Base-by-base conservation (phyloP, 2,329 filamentous ascomycete species). In the Exophiala bonariae region DNA sequence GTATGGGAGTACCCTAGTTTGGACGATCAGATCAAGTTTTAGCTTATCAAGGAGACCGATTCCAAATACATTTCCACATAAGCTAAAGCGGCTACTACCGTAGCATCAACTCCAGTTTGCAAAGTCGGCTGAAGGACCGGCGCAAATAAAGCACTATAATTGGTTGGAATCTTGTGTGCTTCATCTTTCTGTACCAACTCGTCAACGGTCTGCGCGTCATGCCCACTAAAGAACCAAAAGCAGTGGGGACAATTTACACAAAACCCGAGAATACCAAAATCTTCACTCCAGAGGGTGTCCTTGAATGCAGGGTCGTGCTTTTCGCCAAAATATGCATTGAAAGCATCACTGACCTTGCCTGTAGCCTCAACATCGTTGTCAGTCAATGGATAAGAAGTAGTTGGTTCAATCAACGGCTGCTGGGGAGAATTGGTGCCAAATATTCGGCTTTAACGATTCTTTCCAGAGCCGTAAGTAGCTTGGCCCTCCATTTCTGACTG, bases 81-180 rank as follows among this genome's bases (percentile, higher is more conserved):
- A 0, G 63, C 75, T 65, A 81, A 65, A 7, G 76, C 76, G 18
- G 69, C 73, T 23, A 75, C 59, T 40, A 70, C 71, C 55, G 79
- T 63, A 1, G 74, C 75, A 62, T 79, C 73, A 2, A 74, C 64
- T 0, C 75, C 80, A 3, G 65, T 66, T 49, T 52, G 69, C 66
- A 84, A 61, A 1, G 80, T 83, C 6, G 80, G 79, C 59, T 77
- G 72, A 22, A 83, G 71, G 1, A 72, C 74, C 3, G 80, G 81
- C 19, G 76, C 75, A 63, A 83, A 84, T 42, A 72, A 68, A 0
- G 77, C 71, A 47, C 71, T 77, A 59, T 85, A 81, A 53, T 83
- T 84, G 0, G 74, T 73, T 0, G 81, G 76, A 11, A 26, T 26
- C 23, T 11, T 26, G 23, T 26, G 23, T 26, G 23, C 23, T 26